These are phyloP conservation scores for Hamigera avellanea DNA, from an alignment of 495 filamentous ascomycete genomes.

Conservation along the genomic window DNA sequence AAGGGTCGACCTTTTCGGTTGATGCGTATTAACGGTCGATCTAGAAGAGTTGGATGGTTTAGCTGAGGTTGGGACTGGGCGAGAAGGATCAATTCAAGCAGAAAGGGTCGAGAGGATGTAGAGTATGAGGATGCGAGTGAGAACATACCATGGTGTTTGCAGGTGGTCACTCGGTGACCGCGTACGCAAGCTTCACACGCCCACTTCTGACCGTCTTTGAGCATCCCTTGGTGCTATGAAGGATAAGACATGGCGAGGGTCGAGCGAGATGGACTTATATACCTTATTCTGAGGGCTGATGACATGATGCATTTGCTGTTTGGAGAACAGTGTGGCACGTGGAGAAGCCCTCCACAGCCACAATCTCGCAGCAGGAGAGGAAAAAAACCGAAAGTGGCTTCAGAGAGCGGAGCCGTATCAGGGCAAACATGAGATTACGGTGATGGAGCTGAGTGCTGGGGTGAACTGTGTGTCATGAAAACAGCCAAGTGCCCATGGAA, in stretches of 20 bases:
- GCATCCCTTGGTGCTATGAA: constrained; percentile 41
- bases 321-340: too few species aligned
- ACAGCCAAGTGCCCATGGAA: too few species aligned
- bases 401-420: too few species aligned
- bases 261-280: constrained; percentile 9
- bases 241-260: constrained; percentile 6
- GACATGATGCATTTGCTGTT: neutral
- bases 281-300: constrained; percentile 1
- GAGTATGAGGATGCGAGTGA: neutral
- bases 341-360: too few species aligned
- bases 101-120: constrained; percentile 4
- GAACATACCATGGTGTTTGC: constrained; percentile 36
- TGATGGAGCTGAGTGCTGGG: too few species aligned
- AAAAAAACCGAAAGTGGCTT: too few species aligned
- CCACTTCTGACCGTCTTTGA: constrained; percentile 82
- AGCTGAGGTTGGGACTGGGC: neutral
- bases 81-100: constrained; percentile 14
- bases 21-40: constrained; percentile 86
- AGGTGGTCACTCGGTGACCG: constrained; percentile 67
- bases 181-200: constrained; percentile 88
- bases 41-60: constrained; percentile 31
- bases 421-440: too few species aligned
- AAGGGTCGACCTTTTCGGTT: constrained; percentile 96
- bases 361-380: too few species aligned
- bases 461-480: too few species aligned